phyloP scores from a whole-genome alignment of 495 filamentous ascomycete genomes.

The Daldinia caldariorum region DNA sequence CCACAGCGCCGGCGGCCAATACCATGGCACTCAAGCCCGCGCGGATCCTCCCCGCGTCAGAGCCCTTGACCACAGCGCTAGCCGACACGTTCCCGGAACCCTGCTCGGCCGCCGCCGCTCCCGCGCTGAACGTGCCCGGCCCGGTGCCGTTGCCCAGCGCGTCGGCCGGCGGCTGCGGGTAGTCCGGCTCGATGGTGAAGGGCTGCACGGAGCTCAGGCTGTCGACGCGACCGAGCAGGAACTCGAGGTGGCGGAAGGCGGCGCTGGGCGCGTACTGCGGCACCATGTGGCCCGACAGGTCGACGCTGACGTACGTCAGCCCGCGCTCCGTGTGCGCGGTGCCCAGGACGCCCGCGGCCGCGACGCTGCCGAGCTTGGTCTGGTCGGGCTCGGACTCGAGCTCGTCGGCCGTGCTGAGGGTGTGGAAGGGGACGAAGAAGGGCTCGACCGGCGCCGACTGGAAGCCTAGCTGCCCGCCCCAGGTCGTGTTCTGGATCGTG shows the following conservation, averaged over 20 bases:
- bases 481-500: slow-evolving; percentile 87
- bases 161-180: slow-evolving; percentile 34
- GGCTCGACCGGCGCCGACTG: slow-evolving; percentile 63
- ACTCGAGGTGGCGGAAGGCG: slow-evolving; percentile 52
- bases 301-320: slow-evolving; percentile 50
- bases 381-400: slow-evolving; percentile 40
- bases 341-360: slow-evolving; percentile 50
- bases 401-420: slow-evolving; percentile 33
- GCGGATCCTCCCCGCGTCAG: slow-evolving; percentile 3
- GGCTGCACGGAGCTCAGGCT: slow-evolving; percentile 46
- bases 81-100: not conserved
- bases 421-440: slow-evolving; percentile 75
- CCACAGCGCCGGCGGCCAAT: not conserved
- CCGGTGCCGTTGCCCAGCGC: slow-evolving; percentile 48
- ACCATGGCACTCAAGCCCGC: not conserved
- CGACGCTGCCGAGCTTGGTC: slow-evolving; percentile 26
- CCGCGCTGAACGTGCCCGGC: slow-evolving; percentile 25
- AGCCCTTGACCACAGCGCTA: not conserved
- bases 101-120: not conserved
- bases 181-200: slow-evolving; percentile 46
- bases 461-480: slow-evolving; percentile 79
- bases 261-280: slow-evolving; percentile 50
- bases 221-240: slow-evolving; percentile 50
- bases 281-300: slow-evolving; percentile 50
- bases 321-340: slow-evolving; percentile 52